Conservation (phyloP, 2,329 filamentous ascomycete species). For the Aspergillus pseudotamarii region DNA sequence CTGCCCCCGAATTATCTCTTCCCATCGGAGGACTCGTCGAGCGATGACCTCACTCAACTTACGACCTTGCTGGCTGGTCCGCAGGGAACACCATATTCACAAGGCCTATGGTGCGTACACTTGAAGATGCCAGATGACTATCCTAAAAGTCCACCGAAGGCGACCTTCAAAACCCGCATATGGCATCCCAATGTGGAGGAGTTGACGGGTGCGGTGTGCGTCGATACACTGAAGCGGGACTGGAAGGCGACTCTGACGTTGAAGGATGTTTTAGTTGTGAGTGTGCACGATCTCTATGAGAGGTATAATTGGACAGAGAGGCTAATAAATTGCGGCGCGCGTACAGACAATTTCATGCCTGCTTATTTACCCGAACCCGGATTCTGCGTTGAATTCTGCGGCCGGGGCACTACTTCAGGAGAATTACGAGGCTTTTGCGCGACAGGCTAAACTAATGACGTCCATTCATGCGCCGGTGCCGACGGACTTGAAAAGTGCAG, state of each 20-base stretch:
- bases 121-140: slow-evolving; percentile 63
- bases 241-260: slow-evolving; percentile 62
- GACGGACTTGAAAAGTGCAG: slow-evolving; percentile 44
- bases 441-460: slow-evolving; percentile 63
- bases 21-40: slow-evolving; percentile 42
- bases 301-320: not conserved
- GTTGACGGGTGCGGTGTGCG: slow-evolving; percentile 62
- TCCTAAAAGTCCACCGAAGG: slow-evolving; percentile 53
- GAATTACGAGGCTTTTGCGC: slow-evolving; percentile 60
- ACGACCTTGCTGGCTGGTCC: slow-evolving; percentile 62
- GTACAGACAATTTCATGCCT: slow-evolving; percentile 61
- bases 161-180: slow-evolving; percentile 62
- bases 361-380: slow-evolving; percentile 65
- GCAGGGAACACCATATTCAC: slow-evolving; percentile 60
- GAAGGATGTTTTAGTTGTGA: slow-evolving; percentile 58
- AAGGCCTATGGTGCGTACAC: slow-evolving; percentile 62
- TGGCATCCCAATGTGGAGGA: slow-evolving; percentile 69
- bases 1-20: slow-evolving; percentile 67
- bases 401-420: slow-evolving; percentile 62
- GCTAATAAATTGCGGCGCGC: not conserved
- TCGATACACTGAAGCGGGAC: slow-evolving; percentile 66
- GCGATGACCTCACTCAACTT: slow-evolving; percentile 61
- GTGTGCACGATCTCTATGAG: slow-evolving; percentile 18
- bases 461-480: slow-evolving; percentile 63
- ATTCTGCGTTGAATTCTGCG: slow-evolving; percentile 64